Percentiles rank a stretch among this genome's conserved stretches.
Evolutionary conservation across 768 basidiomycete genomes (phyloP).

Genomic region (Lactarius tabidus): DNA sequence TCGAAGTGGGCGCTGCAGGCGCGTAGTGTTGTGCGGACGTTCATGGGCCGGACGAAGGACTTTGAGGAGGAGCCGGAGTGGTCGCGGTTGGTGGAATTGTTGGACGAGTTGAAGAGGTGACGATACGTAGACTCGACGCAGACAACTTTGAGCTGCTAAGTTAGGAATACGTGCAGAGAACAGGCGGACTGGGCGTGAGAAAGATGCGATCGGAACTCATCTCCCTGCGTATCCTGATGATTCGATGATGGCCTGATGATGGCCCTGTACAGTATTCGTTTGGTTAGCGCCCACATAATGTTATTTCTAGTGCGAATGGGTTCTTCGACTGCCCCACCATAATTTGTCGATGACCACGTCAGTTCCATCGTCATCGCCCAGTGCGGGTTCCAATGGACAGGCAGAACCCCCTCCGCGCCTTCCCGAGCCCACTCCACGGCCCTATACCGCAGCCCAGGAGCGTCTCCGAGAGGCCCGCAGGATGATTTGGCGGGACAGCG

Average conservation of each 20-base stretch:
- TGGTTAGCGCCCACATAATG: not conserved
- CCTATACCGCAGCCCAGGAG: constrained; percentile 63
- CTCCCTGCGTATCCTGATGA: no score
- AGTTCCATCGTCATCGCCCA: not conserved
- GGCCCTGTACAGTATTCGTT: no score
- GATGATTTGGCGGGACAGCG: constrained; percentile 78
- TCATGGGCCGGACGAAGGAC: constrained; percentile 78
- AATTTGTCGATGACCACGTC: constrained; percentile 5
- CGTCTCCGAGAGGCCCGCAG: constrained; percentile 66
- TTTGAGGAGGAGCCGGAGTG: constrained; percentile 92
- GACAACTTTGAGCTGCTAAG: no score
- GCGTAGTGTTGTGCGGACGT: constrained; percentile 81
- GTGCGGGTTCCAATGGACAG: not conserved
- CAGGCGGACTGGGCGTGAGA: no score
- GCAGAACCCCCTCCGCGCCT: constrained; percentile 4
- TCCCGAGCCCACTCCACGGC: constrained; percentile 44
- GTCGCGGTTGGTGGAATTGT: constrained; percentile 57
- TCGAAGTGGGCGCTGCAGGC: constrained; percentile 83
- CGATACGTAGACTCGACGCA: no score
- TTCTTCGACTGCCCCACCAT: no score
- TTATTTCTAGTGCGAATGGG: not conserved
- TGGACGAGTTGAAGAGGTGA: constrained; percentile 57
- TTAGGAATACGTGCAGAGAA: no score
- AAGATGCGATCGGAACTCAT: no score
- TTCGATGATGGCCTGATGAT: no score